Base-by-base conservation (phyloP, 1,284 basidiomycete genomes). In the Mycocalia duriaeana region DNA sequence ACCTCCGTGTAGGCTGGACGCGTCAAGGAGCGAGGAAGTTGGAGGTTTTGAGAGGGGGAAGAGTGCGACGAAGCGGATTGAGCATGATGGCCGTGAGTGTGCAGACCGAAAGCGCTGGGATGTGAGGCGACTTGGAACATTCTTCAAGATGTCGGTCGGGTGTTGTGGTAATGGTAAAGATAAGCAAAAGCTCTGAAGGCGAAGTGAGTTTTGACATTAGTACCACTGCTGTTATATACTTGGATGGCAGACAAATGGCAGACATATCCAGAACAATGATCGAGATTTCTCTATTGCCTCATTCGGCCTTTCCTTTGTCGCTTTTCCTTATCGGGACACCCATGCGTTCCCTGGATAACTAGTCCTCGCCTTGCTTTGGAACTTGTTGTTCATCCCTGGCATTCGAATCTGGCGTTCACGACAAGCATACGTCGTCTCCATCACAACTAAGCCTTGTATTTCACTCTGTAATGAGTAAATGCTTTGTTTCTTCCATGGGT, bases 11-110 rank as follows among this genome's bases (percentile, higher is more conserved):
- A 81, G 2, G 69, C 61, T 9, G 82, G 80, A 14, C 79, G 71
- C 37, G 72, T 62, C 31, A 84, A 76, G 25, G 69, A 78, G 48
- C 80, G 72, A 24, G 82, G 81, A 9, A 84, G 72, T 45, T 81
- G 73, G 13, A 82, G 68, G 51, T 53, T 62, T 4, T 68, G 54
- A 4, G 59, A 50, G 0, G 53, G 47, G 14, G 63, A 46, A 18
- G 62, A 41, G 25, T 55, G 51, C 31, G 58, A 48, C 31, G 51
- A 31, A 28, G 55, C 47, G 34, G 58, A 50, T 19, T 63, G 65
- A 31, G n/a, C n/a, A 31, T 63, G 62, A 48, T 67, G 63, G 20
- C 53, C 52, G 52, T 70, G 68, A 26, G 53, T 51, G 59, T 67
- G 66, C 48, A 59, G 58, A 48, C 58, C 53, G 56, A 73, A 73